Evolutionary conservation across 2,329 filamentous ascomycete species (phyloP), one percentile per base, ranked within the genome.

Genomic region (Akanthomyces muscarius): DNA sequence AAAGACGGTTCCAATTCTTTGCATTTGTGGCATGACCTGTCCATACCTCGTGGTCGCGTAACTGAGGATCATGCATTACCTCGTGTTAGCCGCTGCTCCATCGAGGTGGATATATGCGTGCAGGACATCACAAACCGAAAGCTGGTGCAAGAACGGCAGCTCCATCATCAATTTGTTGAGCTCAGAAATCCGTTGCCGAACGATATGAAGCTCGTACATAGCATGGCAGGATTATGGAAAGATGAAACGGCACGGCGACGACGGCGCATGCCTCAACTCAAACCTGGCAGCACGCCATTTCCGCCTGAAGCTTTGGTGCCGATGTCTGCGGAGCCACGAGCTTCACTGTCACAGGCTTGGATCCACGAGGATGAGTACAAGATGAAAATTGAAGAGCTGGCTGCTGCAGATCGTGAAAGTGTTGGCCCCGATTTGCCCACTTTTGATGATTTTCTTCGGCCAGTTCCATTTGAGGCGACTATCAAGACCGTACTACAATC

Each of bases 171-270:
- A 70, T 97, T 99, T 68, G 78, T 88, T 25, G 95, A 98, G 73
- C 83, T 86, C 14, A 74, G 86, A 13, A 79, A 83, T 42, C 87
- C 90, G 3, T 74, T 89, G 23, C 79, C 85, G 0, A 75, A 81
- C 0, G 87, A 91, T 66, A 80, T 93, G 71, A 97, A 96, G 71
- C 81, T 97, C 13, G 93, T 99, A 5, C 88, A 91, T 71, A 99
- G 95, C 66, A 94, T 99, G 90, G 92, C 92, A 62, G 90, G 91
- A 0, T 77, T 99, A 3, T 99, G 95, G 95, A 88, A 87, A 71
- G 92, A 97, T 69, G 95, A 98, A 74, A 91, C 89, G 0, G 87
- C 86, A 64, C 85, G 93, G 51, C 85, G 93, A 38, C 94, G 90
- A 74, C 81, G 84, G 54, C 85, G 84, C 52, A 88, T 94, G 83